These are phyloP conservation scores for Fusarium nodosum DNA, from an alignment of 2,329 filamentous ascomycete genomes.

Conservation along the genomic window DNA sequence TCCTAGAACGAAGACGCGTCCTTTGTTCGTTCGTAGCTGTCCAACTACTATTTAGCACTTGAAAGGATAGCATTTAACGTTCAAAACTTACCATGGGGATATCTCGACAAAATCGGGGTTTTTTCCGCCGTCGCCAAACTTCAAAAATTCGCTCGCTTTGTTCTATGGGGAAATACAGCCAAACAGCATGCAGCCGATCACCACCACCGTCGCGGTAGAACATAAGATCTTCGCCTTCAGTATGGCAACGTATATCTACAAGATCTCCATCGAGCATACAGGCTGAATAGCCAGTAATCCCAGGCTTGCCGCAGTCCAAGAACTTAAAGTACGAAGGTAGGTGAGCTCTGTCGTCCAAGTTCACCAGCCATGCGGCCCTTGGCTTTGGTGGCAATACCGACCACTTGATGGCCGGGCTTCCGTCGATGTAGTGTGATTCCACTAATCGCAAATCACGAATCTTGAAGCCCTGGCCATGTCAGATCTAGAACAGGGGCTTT, in stretches of 20 bases:
- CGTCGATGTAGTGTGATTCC: neutral
- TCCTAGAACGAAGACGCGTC: conserved; percentile 18
- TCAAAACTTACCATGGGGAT: conserved; percentile 9
- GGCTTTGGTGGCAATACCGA: conserved; percentile 10
- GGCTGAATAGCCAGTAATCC: conserved; percentile 19
- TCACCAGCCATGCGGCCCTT: neutral
- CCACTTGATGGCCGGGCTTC: neutral
- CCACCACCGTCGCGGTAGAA: conserved; percentile 7
- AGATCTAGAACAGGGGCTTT: neutral
- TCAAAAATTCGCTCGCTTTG: conserved; percentile 10
- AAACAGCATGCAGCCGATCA: conserved; percentile 12
- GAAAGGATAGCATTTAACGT: accelerated
- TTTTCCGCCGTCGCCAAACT: conserved; percentile 17
- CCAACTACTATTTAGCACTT: neutral
- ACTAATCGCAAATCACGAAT: conserved; percentile 15
- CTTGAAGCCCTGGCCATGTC: conserved; percentile 13
- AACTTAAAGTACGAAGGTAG: neutral
- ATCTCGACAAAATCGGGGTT: conserved; percentile 14
- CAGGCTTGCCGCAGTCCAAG: conserved; percentile 5
- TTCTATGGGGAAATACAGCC: conserved; percentile 20
- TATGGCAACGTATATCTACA: conserved; percentile 8
- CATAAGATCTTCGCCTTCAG: neutral
- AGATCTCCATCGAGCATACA: conserved; percentile 23
- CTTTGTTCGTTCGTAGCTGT: conserved; percentile 25
- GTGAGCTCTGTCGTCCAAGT: conserved; percentile 9